Evolutionary conservation across 495 filamentous ascomycete genomes (phyloP).

Genomic region (Aspergillus panamensis): DNA sequence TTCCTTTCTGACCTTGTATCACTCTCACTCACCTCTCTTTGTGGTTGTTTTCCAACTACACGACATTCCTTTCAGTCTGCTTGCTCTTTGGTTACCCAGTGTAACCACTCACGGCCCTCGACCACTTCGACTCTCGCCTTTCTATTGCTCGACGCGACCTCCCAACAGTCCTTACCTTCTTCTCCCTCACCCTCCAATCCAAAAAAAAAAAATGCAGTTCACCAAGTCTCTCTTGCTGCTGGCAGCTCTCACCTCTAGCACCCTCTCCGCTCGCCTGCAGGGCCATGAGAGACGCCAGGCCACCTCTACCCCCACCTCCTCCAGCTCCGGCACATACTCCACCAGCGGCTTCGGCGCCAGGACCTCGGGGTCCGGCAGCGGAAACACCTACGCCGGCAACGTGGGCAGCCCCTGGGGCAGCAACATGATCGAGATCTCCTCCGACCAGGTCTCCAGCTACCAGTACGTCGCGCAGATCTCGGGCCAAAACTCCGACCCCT

Average conservation of each 20-base stretch:
- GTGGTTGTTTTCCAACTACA: slow-evolving; percentile 8
- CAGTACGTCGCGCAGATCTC: slow-evolving; percentile 47
- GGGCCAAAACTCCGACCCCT: slow-evolving; percentile 35
- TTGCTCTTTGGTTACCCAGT: slow-evolving; percentile 6
- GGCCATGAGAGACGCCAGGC: slow-evolving; percentile 30
- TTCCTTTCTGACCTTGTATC: not conserved
- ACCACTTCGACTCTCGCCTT: not conserved
- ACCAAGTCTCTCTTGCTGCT: slow-evolving; percentile 38
- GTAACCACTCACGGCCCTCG: slow-evolving; percentile 4
- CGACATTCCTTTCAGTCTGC: slow-evolving; percentile 10
- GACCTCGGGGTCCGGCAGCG: slow-evolving; percentile 22
- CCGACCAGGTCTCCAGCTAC: slow-evolving; percentile 33
- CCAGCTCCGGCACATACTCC: slow-evolving; percentile 22
- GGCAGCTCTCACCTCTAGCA: slow-evolving; percentile 32
- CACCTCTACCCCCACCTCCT: slow-evolving; percentile 6
- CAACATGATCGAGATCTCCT: slow-evolving; percentile 48
- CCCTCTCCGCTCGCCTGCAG: slow-evolving; percentile 21
- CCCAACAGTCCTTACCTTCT: slow-evolving; percentile 7
- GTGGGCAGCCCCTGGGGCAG: slow-evolving; percentile 49
- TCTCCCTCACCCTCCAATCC: not conserved
- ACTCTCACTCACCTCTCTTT: not conserved
- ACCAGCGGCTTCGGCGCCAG: slow-evolving; percentile 32
- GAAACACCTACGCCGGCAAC: slow-evolving; percentile 45
- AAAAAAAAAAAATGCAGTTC: slow-evolving; percentile 39
- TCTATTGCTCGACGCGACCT: slow-evolving; percentile 11